These are phyloP conservation scores for Nicotiana noctiflora DNA, from an alignment of 257 asterid species.

Conservation along the genomic window DNA sequence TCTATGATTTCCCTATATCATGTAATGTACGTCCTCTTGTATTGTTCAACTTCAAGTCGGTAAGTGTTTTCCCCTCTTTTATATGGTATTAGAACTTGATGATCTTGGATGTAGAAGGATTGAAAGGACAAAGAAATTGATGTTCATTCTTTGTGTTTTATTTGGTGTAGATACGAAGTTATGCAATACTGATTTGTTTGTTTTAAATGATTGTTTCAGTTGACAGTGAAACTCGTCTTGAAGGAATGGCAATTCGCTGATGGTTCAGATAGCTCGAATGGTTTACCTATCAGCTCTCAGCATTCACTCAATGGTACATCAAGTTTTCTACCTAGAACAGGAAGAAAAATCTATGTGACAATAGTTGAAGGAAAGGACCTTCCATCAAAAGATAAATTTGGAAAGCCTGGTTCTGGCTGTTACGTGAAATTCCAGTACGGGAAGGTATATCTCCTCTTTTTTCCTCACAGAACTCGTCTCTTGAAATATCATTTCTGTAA, in stretches of 20 bases:
- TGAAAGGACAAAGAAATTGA: conserved; percentile 6
- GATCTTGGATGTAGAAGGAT: background rate
- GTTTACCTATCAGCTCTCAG: conserved; percentile 33
- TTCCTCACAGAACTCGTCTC: background rate
- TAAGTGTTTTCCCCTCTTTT: background rate
- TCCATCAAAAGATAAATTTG: conserved; percentile 58
- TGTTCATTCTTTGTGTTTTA: background rate
- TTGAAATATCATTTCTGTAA: background rate
- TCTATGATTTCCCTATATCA: background rate
- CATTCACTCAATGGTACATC: conserved; percentile 42
- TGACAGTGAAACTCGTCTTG: conserved; percentile 67
- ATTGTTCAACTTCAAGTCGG: background rate
- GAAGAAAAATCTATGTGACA: conserved; percentile 65
- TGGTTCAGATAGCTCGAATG: conserved; percentile 56
- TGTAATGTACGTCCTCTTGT: background rate
- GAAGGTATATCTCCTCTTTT: conserved; percentile 47
- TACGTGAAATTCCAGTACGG: conserved; percentile 83
- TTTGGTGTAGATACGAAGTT: background rate
- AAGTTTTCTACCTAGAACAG: conserved; percentile 49
- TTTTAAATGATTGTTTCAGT: conserved; percentile 42
- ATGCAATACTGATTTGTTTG: conserved; percentile 8
- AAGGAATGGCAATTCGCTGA: conserved; percentile 98
- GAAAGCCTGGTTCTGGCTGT: conserved; percentile 74
- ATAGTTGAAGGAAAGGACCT: conserved; percentile 81
- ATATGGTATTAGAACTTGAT: background rate